These are phyloP conservation scores for Neofusicoccum umdonicola DNA, from an alignment of 2,329 filamentous ascomycete genomes.

Conservation along the genomic window DNA sequence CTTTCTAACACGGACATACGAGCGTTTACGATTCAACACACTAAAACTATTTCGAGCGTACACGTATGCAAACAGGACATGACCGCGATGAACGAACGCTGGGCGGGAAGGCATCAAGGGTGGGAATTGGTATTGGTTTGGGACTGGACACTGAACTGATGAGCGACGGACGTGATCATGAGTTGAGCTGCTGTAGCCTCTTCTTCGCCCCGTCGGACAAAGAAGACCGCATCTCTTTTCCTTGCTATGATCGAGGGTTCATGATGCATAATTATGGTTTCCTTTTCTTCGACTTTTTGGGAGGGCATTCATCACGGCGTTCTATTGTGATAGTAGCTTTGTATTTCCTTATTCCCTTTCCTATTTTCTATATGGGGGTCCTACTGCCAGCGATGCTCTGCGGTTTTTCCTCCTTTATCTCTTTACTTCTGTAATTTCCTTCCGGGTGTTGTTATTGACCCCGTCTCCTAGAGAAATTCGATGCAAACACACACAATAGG, in stretches of 20 bases:
- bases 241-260: slow-evolving; percentile 13
- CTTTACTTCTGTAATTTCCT: slow-evolving; percentile 12
- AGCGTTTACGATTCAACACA: slow-evolving; percentile 6
- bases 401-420: background rate
- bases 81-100: slow-evolving; percentile 17
- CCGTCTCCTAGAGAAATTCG: background rate
- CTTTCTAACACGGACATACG: background rate
- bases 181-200: background rate
- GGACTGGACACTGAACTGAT: background rate
- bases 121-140: background rate
- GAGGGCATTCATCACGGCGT: slow-evolving; percentile 17
- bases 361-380: background rate
- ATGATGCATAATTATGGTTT: slow-evolving; percentile 14
- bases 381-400: slow-evolving; percentile 13
- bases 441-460: background rate
- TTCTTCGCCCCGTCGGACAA: background rate
- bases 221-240: slow-evolving; percentile 3
- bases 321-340: slow-evolving; percentile 12
- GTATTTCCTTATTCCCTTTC: slow-evolving; percentile 19
- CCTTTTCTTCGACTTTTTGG: background rate
- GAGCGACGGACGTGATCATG: slow-evolving; percentile 13
- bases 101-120: slow-evolving; percentile 9
- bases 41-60: background rate
- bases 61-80: slow-evolving; percentile 4
- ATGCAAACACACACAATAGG: background rate